phyloP scores from a whole-genome alignment of 208 protist species.

The Hexamita inflata region DNA sequence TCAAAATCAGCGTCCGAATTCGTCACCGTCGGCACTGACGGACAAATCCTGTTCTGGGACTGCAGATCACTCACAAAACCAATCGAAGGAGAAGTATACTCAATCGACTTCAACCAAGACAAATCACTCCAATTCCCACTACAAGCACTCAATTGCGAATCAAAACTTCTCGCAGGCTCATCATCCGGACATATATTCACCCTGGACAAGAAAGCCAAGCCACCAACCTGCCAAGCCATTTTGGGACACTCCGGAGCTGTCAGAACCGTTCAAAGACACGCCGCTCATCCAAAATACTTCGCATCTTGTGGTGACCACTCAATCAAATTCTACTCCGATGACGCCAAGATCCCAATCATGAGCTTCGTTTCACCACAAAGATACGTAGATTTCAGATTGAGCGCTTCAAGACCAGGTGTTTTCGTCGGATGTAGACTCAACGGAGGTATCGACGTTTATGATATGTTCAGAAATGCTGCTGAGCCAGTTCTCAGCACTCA shows the following conservation, averaged over 20 bases:
- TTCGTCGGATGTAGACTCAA: background rate
- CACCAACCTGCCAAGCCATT: background rate
- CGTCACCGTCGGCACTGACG: background rate
- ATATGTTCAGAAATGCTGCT: background rate
- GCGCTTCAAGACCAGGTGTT: background rate
- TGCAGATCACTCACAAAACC: background rate
- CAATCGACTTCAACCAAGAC: background rate
- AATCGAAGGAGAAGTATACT: background rate
- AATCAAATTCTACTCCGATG: slow-evolving; percentile 1
- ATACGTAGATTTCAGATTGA: background rate
- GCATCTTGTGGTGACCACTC: background rate
- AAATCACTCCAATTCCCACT: background rate
- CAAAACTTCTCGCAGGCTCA: slow-evolving; percentile 4
- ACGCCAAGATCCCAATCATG: background rate
- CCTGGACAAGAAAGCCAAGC: background rate
- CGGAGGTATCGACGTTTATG: slow-evolving; percentile 11
- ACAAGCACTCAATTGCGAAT: background rate
- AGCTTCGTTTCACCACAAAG: too few relatives aligned
- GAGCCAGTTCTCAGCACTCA: background rate
- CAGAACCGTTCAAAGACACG: background rate
- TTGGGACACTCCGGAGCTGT: background rate
- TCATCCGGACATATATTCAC: slow-evolving; percentile 3
- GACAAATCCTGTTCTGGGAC: slow-evolving; percentile 12
- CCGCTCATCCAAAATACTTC: background rate
- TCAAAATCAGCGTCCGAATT: slow-evolving; percentile 5